Conservation (phyloP, 768 basidiomycete species). For the Glaciozyma martinii region DNA sequence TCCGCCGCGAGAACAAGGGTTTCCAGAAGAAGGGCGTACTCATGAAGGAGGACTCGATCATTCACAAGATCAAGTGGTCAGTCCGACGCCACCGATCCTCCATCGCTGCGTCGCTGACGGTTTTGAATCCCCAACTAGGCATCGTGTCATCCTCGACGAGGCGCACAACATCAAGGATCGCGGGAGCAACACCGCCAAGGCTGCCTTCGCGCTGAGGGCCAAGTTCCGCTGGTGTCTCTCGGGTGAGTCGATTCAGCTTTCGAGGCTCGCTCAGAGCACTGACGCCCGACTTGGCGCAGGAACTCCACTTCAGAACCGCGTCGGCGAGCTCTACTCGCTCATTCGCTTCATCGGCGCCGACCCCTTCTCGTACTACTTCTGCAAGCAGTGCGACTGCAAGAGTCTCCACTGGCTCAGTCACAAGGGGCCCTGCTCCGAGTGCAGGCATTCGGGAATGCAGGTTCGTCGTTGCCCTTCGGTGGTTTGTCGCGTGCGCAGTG, state of each 20-base stretch:
- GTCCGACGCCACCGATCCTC: conserved; percentile 52
- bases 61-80: conserved; percentile 80
- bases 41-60: conserved; percentile 74
- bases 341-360: conserved; percentile 73
- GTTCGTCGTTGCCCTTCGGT: no score
- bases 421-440: conserved; percentile 63
- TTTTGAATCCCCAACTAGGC: neutral
- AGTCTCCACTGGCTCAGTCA: conserved; percentile 82
- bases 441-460: conserved; percentile 42
- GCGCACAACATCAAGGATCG: conserved; percentile 98
- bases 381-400: conserved; percentile 88
- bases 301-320: conserved; percentile 81
- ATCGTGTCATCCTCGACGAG: conserved; percentile 37
- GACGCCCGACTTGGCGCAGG: conserved; percentile 41
- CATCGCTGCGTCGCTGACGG: neutral
- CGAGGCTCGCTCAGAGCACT: neutral
- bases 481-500: no score
- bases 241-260: conserved; percentile 6
- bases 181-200: conserved; percentile 87
- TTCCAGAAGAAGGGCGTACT: conserved; percentile 77
- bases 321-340: conserved; percentile 91
- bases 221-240: conserved; percentile 89
- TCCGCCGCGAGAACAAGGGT: conserved; percentile 84
- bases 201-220: conserved; percentile 78
- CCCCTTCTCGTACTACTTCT: conserved; percentile 82